phyloP scores from a whole-genome alignment of 345 rosid species.

The Salix caprea region DNA sequence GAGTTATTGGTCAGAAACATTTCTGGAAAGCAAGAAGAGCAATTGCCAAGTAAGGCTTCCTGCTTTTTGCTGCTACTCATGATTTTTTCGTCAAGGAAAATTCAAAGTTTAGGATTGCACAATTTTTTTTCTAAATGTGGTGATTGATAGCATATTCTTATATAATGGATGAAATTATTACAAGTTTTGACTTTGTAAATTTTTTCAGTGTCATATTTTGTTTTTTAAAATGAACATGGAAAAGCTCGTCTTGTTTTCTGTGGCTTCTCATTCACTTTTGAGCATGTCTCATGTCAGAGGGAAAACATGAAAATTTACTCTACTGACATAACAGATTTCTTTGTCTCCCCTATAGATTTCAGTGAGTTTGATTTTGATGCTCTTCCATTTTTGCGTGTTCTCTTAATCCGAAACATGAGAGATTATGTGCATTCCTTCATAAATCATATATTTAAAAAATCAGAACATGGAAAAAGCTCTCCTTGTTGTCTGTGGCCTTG shows the following conservation, averaged over 20 bases:
- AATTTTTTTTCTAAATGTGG: neutral
- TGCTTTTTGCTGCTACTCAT: neutral
- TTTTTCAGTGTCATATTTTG: neutral
- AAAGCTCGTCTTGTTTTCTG: neutral
- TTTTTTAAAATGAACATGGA: neutral
- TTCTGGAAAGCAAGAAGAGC: conserved; percentile 93
- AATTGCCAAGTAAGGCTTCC: conserved; percentile 70
- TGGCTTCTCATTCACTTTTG: neutral
- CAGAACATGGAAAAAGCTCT: neutral
- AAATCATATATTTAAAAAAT: neutral
- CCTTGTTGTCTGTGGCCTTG: neutral
- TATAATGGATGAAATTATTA: neutral
- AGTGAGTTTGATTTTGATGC: neutral
- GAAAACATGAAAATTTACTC: neutral
- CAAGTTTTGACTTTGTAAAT: neutral
- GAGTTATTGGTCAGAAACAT: conserved; percentile 75
- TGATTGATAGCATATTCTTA: neutral
- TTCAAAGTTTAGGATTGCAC: neutral
- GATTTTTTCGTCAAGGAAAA: neutral
- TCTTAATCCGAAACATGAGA: neutral
- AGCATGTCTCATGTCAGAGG: neutral
- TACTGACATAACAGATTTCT: no score
- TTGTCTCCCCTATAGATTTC: neutral
- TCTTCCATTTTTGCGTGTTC: neutral
- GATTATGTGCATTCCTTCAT: no score